These are phyloP conservation scores for Gnaphalium uliginosum DNA, from an alignment of 129 eudicot genomes.

Conservation along the genomic window DNA sequence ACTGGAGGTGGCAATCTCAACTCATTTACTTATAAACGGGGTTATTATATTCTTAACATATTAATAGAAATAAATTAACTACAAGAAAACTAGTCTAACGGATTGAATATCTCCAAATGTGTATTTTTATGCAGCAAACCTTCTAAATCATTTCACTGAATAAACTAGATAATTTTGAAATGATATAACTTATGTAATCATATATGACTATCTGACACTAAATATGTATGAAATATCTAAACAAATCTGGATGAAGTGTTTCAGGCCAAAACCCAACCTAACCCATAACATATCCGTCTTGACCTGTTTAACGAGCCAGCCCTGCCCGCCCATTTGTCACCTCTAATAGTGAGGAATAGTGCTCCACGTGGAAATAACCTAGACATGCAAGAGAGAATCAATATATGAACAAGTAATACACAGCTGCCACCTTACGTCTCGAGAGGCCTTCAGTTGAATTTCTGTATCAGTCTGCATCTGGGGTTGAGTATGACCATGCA, in stretches of 20 bases:
- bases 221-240: neutral
- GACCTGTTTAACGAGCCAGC: neutral
- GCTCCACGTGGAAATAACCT: slow-evolving; percentile 1
- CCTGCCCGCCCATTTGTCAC: neutral
- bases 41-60: neutral
- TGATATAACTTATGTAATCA: neutral
- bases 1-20: neutral
- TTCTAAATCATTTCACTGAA: neutral
- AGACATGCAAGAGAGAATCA: slow-evolving; percentile 2
- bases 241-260: neutral
- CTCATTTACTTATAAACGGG: neutral
- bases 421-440: slow-evolving; percentile 97
- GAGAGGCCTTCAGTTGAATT: slow-evolving; percentile 94
- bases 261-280: neutral
- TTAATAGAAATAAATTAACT: neutral
- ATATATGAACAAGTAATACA: slow-evolving; percentile 44
- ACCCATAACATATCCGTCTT: neutral
- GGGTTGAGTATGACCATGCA: slow-evolving; percentile 37
- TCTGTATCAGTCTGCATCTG: slow-evolving; percentile 52
- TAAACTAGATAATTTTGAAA: neutral
- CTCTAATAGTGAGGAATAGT: neutral
- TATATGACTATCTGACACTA: neutral
- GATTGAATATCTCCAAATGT: neutral
- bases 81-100: neutral
- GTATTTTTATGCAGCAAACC: neutral